Conservation (phyloP, 345 rosid species). For the Citrus sp. region DNA sequence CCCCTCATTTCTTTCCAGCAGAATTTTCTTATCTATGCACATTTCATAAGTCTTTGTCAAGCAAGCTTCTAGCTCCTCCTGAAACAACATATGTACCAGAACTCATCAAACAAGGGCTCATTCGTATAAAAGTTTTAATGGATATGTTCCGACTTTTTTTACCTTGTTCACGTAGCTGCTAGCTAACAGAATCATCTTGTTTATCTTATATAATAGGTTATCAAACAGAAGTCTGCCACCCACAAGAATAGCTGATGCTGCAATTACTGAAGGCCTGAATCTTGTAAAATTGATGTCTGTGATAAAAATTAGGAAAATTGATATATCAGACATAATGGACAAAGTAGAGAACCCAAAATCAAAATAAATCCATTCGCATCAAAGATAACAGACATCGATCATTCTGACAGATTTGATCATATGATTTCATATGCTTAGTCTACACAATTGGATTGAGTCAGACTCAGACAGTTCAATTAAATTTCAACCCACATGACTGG, state of each 20-base stretch:
- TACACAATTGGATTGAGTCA: no score
- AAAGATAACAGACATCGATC: no score
- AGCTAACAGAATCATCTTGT: neutral
- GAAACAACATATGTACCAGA: neutral
- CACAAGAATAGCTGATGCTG: conserved; percentile 7
- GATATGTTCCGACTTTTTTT: neutral
- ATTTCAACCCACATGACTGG: no score
- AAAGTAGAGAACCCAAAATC: no score
- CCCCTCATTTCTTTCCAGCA: neutral
- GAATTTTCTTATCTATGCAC: neutral
- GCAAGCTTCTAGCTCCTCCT: neutral
- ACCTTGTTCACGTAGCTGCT: neutral
- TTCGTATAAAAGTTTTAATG: neutral
- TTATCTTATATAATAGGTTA: neutral
- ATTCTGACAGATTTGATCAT: no score
- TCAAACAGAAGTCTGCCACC: neutral
- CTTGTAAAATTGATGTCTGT: conserved; percentile 2
- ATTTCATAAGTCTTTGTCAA: neutral
- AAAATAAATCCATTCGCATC: no score
- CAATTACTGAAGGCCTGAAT: conserved; percentile 5
- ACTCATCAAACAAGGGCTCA: neutral
- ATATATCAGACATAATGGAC: neutral
- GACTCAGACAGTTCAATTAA: neutral
- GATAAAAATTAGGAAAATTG: neutral
- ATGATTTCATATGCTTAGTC: no score